A percentile compares a stretch with the other conserved stretches of the same genome.
phyloP scores from a whole-genome alignment of 345 rosid species.

The Pelargonium nanum region DNA sequence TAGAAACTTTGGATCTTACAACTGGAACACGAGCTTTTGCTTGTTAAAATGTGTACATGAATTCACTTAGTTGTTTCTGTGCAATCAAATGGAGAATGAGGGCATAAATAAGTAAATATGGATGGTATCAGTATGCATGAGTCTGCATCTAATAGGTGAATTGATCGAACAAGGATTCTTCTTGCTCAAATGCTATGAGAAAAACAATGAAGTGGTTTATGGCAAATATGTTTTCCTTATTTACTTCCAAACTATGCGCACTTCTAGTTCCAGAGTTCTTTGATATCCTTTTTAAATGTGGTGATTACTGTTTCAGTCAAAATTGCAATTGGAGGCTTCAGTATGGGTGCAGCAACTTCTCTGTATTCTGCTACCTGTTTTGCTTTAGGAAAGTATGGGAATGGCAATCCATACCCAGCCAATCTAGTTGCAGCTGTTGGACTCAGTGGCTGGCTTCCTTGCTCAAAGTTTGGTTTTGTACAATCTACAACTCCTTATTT shows the following conservation, averaged over 20 bases:
- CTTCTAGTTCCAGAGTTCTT: neutral
- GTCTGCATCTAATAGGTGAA: too few species aligned
- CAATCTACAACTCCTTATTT: conserved; percentile 3
- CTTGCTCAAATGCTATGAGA: too few species aligned
- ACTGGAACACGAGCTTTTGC: too few species aligned
- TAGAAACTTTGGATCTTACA: neutral
- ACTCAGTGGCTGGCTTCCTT: conserved; percentile 98
- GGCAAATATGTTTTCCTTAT: too few species aligned
- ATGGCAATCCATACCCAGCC: conserved; percentile 62
- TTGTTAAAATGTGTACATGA: too few species aligned
- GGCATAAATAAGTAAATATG: too few species aligned
- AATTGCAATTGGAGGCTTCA: conserved; percentile 95
- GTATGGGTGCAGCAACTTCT: conserved; percentile 96
- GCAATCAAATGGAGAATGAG: too few species aligned
- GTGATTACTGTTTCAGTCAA: conserved; percentile 43
- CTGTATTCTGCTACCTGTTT: conserved; percentile 80
- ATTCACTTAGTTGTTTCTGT: too few species aligned
- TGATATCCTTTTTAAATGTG: conserved; percentile 7
- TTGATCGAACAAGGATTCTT: too few species aligned
- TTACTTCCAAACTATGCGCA: neutral
- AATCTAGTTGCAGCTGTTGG: conserved; percentile 72
- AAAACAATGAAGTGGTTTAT: too few species aligned
- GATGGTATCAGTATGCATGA: too few species aligned
- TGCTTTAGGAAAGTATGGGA: conserved; percentile 53
- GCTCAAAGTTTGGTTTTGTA: conserved; percentile 56